Conservation (phyloP, 2,329 filamentous ascomycete species). For the Arthroderma sp. region DNA sequence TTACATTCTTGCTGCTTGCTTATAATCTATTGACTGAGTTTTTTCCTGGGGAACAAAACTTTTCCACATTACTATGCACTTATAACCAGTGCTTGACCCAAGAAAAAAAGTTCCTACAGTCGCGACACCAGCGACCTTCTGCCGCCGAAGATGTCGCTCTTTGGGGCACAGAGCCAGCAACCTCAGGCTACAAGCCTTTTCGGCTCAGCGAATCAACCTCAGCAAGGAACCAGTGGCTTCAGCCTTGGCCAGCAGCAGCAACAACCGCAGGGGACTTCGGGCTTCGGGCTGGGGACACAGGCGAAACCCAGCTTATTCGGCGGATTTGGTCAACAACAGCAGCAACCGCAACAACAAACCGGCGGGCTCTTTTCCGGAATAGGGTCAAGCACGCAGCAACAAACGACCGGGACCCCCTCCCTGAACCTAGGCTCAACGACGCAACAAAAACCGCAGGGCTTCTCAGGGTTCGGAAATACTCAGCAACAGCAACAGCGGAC, state of each 20-base stretch:
- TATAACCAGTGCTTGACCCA: too few relatives aligned
- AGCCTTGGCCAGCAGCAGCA: slow-evolving; percentile 12
- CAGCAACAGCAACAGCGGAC: slow-evolving; percentile 13
- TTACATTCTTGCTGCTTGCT: too few relatives aligned
- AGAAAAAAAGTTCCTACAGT: too few relatives aligned
- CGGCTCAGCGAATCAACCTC: slow-evolving; percentile 9
- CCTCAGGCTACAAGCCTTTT: slow-evolving; percentile 7
- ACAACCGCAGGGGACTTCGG: slow-evolving; percentile 11
- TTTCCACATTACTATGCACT: too few relatives aligned
- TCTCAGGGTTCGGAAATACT: slow-evolving; percentile 14
- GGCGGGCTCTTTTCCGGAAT: slow-evolving; percentile 30
- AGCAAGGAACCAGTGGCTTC: slow-evolving; percentile 9
- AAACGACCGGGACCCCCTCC: slow-evolving; percentile 28
- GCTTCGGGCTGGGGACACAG: slow-evolving; percentile 8
- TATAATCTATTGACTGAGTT: too few relatives aligned
- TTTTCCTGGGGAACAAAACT: too few relatives aligned
- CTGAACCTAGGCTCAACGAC: slow-evolving; percentile 5
- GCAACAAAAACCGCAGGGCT: slow-evolving; percentile 7
- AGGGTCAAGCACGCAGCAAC: slow-evolving; percentile 22
- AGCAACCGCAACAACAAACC: slow-evolving; percentile 26
- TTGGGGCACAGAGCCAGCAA: slow-evolving; percentile 9
- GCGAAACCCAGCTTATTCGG: slow-evolving; percentile 16
- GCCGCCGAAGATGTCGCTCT: slow-evolving; percentile 7
- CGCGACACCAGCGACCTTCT: too few relatives aligned
- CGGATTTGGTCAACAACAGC: slow-evolving; percentile 11